These are phyloP conservation scores for Ceratocystiopsis sp. DNA, from an alignment of 2,329 filamentous ascomycete genomes.

Conservation along the genomic window DNA sequence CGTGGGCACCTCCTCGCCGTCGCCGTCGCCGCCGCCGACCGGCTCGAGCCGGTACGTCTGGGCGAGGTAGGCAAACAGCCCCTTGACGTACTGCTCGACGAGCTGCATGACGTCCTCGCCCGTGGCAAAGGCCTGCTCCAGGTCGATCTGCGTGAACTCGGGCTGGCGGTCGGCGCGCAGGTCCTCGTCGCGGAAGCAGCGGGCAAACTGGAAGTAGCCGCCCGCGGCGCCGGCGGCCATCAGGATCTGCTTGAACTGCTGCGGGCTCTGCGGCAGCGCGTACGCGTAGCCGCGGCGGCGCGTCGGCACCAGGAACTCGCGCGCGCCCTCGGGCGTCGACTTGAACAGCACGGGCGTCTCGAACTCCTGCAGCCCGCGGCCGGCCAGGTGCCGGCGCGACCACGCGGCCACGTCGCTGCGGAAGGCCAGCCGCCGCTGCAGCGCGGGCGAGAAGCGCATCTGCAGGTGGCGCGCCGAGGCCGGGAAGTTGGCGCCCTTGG, in stretches of 20 bases:
- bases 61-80: slow-evolving; percentile 35
- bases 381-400: slow-evolving; percentile 8
- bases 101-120: slow-evolving; percentile 50
- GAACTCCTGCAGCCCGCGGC: slow-evolving; percentile 51
- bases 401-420: slow-evolving; percentile 31
- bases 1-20: slow-evolving; percentile 14
- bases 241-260: slow-evolving; percentile 96
- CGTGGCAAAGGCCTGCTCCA: slow-evolving; percentile 79
- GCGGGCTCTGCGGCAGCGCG: slow-evolving; percentile 85
- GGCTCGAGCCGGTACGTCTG: slow-evolving; percentile 18
- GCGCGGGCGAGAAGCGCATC: slow-evolving; percentile 52
- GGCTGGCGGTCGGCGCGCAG: slow-evolving; percentile 82
- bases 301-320: slow-evolving; percentile 88
- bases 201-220: slow-evolving; percentile 82
- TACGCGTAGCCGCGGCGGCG: slow-evolving; percentile 62
- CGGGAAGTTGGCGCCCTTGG: slow-evolving; percentile 55
- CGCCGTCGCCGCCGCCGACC: too few species aligned
- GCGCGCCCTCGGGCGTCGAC: slow-evolving; percentile 86
- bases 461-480: slow-evolving; percentile 68
- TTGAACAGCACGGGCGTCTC: slow-evolving; percentile 95
- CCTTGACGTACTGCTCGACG: slow-evolving; percentile 33
- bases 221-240: slow-evolving; percentile 69
- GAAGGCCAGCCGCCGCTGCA: slow-evolving; percentile 53
- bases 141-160: slow-evolving; percentile 85
- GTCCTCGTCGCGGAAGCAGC: slow-evolving; percentile 92